Percentiles rank a stretch among this genome's conserved stretches.
Evolutionary conservation across 1,284 basidiomycete species (phyloP).

Genomic region (Trichosporon faecale): DNA sequence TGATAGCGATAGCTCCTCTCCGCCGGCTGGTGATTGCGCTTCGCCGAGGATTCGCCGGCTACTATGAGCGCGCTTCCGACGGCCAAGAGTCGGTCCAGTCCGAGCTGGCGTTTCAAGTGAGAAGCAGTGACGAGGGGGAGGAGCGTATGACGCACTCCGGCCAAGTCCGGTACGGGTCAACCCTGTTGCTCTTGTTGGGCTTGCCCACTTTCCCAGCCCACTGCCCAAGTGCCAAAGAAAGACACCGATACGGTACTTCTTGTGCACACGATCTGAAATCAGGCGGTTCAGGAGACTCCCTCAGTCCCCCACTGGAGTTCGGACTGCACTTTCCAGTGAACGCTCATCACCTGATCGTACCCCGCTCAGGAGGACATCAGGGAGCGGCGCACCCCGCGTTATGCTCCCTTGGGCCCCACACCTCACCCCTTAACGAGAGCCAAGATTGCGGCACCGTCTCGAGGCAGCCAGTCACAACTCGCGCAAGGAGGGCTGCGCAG

Average conservation of each 20-base stretch:
- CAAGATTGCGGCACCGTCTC: not conserved
- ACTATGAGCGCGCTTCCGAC: no score
- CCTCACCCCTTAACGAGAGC: not conserved
- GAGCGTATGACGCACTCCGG: not conserved
- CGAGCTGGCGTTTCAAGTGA: not conserved
- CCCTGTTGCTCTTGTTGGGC: no score
- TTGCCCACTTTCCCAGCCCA: not conserved
- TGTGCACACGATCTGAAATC: no score
- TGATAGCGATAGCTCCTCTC: no score
- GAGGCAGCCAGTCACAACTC: not conserved
- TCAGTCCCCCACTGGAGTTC: not conserved
- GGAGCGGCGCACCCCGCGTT: not conserved
- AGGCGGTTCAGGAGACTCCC: no score
- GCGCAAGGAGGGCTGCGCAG: not conserved
- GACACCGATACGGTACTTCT: not conserved
- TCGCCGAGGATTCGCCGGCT: no score
- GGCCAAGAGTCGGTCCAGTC: not conserved
- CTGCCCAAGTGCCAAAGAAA: not conserved
- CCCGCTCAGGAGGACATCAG: not conserved
- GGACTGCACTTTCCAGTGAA: not conserved
- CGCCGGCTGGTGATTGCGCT: no score
- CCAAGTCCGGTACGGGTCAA: not conserved
- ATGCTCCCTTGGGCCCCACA: not conserved
- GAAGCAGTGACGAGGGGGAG: not conserved
- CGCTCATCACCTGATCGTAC: not conserved